Percentiles rank a stretch among this genome's conserved stretches.
Conservation (phyloP, 345 rosid species). For the Salix exigua region DNA sequence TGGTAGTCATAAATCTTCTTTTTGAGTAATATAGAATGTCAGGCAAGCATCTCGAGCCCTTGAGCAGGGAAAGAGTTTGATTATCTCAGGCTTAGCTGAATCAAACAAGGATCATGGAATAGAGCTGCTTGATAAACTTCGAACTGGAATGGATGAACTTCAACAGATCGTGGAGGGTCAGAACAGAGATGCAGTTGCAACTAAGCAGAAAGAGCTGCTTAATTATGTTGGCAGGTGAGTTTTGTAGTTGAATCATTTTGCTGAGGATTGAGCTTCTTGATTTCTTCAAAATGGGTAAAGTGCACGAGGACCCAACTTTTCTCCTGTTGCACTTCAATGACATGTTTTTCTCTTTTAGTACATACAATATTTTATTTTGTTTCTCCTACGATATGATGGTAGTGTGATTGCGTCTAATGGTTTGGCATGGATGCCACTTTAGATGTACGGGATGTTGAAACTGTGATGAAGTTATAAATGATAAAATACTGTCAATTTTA, state of each 20-base stretch:
- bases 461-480: too few species aligned
- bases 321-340: neutral
- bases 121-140: conserved; percentile 72
- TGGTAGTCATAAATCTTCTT: neutral
- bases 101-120: conserved; percentile 84
- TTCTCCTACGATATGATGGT: too few species aligned
- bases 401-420: too few species aligned
- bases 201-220: conserved; percentile 89
- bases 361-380: too few species aligned
- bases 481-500: too few species aligned
- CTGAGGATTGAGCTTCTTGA: neutral
- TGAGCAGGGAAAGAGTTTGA: conserved; percentile 71
- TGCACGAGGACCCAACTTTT: too few species aligned
- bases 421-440: too few species aligned
- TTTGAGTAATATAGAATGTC: conserved; percentile 54
- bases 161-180: conserved; percentile 79
- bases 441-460: too few species aligned
- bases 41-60: conserved; percentile 75
- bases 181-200: conserved; percentile 83
- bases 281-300: neutral
- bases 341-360: too few species aligned
- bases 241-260: neutral
- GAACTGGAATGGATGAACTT: conserved; percentile 81
- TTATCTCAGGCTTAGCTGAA: conserved; percentile 74
- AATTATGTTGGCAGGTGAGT: conserved; percentile 84